Evolutionary conservation across 768 basidiomycete species (phyloP).

Genomic region (Tricholoma sp.): DNA sequence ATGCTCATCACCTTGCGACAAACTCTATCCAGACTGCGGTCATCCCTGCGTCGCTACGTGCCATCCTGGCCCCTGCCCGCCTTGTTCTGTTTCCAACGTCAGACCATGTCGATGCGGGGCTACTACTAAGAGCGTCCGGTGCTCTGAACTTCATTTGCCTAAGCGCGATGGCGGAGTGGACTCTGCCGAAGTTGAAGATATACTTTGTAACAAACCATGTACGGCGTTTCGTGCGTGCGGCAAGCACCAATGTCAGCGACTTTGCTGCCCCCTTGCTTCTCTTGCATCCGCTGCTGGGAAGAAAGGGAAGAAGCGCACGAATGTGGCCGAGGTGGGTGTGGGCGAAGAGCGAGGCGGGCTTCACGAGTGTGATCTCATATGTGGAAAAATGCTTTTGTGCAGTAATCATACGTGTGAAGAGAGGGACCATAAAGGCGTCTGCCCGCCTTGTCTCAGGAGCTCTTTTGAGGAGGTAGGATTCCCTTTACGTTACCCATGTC

Average conservation of each 20-base stretch:
- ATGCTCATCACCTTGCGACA: slow-evolving; percentile 66
- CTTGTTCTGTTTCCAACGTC: slow-evolving; percentile 65
- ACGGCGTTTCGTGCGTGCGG: slow-evolving; percentile 77
- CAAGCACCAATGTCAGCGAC: slow-evolving; percentile 75
- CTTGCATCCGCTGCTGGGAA: slow-evolving; percentile 38
- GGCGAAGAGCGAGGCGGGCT: slow-evolving; percentile 62
- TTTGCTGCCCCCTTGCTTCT: slow-evolving; percentile 87
- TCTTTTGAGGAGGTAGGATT: slow-evolving; percentile 80
- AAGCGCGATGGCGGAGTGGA: slow-evolving; percentile 15
- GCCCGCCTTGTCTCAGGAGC: slow-evolving; percentile 80
- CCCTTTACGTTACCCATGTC: not conserved
- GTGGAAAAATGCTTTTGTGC: slow-evolving; percentile 67
- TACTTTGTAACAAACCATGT: slow-evolving; percentile 81
- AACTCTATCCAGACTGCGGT: slow-evolving; percentile 56
- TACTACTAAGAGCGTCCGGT: slow-evolving; percentile 51
- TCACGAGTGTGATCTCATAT: slow-evolving; percentile 83
- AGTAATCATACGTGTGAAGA: slow-evolving; percentile 78
- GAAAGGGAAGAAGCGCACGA: slow-evolving; percentile 58
- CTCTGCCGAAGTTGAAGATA: slow-evolving; percentile 34
- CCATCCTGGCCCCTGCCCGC: slow-evolving; percentile 76
- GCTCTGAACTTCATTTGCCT: slow-evolving; percentile 39
- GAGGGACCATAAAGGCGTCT: slow-evolving; percentile 78
- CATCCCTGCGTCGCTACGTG: slow-evolving; percentile 71
- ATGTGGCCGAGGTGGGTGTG: slow-evolving; percentile 25
- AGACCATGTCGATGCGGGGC: slow-evolving; percentile 86